Conservation (phyloP, 768 basidiomycete genomes). For the Asterophora parasitica region DNA sequence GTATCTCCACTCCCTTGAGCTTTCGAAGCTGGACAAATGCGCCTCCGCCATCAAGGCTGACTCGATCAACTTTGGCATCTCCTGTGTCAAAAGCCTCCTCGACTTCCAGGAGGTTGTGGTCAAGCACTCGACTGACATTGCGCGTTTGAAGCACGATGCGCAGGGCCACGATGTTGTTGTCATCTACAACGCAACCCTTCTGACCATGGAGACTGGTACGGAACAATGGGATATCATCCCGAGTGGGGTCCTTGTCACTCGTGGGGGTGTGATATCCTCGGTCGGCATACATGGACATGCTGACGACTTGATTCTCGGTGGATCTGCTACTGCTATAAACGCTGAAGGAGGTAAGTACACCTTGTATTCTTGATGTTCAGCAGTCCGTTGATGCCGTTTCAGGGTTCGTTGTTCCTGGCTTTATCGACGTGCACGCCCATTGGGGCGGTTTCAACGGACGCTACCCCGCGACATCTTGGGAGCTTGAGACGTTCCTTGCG, state of each 20-base stretch:
- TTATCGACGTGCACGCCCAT: constrained; percentile 75
- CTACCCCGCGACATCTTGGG: constrained; percentile 68
- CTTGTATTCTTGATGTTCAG: background rate
- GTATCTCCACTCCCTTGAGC: constrained; percentile 57
- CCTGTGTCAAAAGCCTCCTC: constrained; percentile 54
- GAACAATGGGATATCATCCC: constrained; percentile 43
- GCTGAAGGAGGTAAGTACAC: constrained; percentile 52
- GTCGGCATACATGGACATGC: constrained; percentile 31
- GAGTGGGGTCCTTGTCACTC: constrained; percentile 48
- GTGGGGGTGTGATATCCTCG: constrained; percentile 54
- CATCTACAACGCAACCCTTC: constrained; percentile 62
- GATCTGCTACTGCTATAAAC: constrained; percentile 45
- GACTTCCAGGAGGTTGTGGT: constrained; percentile 55
- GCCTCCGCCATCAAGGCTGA: constrained; percentile 45
- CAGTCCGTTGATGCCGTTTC: background rate
- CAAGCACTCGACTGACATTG: constrained; percentile 56
- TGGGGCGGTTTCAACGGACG: constrained; percentile 52
- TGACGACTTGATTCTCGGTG: constrained; percentile 25
- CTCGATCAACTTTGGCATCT: constrained; percentile 51
- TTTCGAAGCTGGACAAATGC: constrained; percentile 49
- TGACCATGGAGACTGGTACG: constrained; percentile 63
- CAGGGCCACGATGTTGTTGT: constrained; percentile 34
- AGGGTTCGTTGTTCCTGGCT: constrained; percentile 69
- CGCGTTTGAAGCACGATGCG: constrained; percentile 53
- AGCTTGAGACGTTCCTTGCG: constrained; percentile 68